Evolutionary conservation across 306 rosid species (phyloP).

Genomic region (Vachellia pachyceras): DNA sequence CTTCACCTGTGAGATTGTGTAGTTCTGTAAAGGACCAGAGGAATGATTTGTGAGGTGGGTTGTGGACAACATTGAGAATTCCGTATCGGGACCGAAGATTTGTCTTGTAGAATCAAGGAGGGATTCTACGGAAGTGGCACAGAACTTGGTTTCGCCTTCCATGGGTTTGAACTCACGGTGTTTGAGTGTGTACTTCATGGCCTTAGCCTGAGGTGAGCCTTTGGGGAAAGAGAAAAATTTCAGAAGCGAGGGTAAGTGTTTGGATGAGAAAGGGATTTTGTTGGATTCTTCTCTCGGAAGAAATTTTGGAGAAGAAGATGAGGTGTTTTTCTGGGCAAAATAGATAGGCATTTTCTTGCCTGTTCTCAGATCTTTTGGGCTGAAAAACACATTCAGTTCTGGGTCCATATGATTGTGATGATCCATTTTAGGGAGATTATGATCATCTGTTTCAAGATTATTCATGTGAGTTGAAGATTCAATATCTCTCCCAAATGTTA

Average conservation of each 20-base stretch:
- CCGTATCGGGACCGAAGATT: conserved; percentile 49
- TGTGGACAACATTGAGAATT: conserved; percentile 55
- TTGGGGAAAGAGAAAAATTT: conserved; percentile 58
- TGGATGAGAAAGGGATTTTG: conserved; percentile 63
- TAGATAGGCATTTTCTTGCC: conserved; percentile 64
- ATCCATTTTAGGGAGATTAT: not conserved
- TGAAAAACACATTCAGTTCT: conserved; percentile 62
- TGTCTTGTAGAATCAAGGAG: conserved; percentile 52
- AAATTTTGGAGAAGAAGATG: conserved; percentile 60
- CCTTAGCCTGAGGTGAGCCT: conserved; percentile 69
- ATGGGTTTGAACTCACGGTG: conserved; percentile 59
- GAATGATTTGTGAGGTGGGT: conserved; percentile 45
- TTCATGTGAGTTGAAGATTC: conserved; percentile 32
- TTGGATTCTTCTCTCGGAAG: conserved; percentile 67
- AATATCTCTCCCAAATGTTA: not conserved
- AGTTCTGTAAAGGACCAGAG: conserved; percentile 55
- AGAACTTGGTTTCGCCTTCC: conserved; percentile 69
- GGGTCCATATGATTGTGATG: conserved; percentile 51
- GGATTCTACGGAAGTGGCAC: conserved; percentile 72
- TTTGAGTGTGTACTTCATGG: conserved; percentile 58
- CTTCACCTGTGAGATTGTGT: conserved; percentile 50
- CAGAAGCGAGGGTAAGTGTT: conserved; percentile 54
- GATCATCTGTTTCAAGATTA: conserved; percentile 32
- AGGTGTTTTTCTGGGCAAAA: conserved; percentile 51
- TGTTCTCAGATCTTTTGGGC: conserved; percentile 51